Base-by-base conservation (phyloP, 2,329 filamentous ascomycete genomes). In the Cordyceps militaris region DNA sequence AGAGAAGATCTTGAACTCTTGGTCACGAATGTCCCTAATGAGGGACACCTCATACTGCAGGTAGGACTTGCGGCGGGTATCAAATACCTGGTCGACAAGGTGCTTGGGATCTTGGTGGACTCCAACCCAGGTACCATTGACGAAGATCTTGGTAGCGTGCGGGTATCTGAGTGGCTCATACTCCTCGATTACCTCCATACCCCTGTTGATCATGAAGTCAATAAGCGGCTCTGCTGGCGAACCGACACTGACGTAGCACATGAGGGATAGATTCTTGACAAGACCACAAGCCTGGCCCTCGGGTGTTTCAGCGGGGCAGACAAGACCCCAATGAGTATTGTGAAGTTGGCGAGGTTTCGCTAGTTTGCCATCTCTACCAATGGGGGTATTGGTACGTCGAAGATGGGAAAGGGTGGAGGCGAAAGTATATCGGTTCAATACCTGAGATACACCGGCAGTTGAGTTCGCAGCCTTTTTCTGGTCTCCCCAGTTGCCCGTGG, bases 401-500 rank as follows among this genome's bases (percentile, higher is more conserved):
- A 99, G 82, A 86, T 99, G 95, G 19, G 94, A 99, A 44, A 99
- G 76, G 0, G 93, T 97, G 42, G 95, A 99, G 16, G 94, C 86
- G 69, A 97, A 99, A 0, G 95, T 97, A 71, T 97, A 99, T 70
- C 94, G 85, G 77, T 97, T 99, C 67, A 99, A 76, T 74, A 99
- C 95, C 75, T 99, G 94, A 49, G 93, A 97, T 48, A 99, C 94
- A 80, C 94, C 95, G 48, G 94, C 94, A 63, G 95, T 97, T 1
- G 92, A 90, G 65, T 88, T 93, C 66, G 89, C 89, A 21, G 94
- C 92, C 78, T 97, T 99, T 82, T 97, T 99, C 77, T 99, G 94
- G 64, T 99, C 94, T 68, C 94, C 95, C 95, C 94, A 99, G 74
- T 99, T 99, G 64, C 94, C 94, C 14, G 94, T 99, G 26, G 94